Base-by-base conservation (phyloP, 2,329 filamentous ascomycete genomes). In the Lachnellula cervina region DNA sequence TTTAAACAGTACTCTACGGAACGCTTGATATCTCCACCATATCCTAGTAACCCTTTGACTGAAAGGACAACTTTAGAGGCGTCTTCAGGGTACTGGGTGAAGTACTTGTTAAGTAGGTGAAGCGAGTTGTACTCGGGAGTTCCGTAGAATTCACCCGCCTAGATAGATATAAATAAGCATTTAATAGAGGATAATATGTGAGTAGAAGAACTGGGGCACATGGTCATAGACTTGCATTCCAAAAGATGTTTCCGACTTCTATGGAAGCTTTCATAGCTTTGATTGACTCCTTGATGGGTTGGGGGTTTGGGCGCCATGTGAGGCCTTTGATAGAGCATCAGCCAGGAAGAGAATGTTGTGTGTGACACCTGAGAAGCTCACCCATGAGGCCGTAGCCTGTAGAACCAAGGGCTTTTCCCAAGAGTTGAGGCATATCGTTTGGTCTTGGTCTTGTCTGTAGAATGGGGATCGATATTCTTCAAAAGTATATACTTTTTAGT, bases 121-220 rank as follows among this genome's bases (percentile, higher is more conserved):
- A 86, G 70, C 2, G 77, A 82, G 71, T 87, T 85, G 64, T 76
- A 76, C 19, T 80, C 74, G 1, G 78, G 77, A 0, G 75, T 72
- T 40, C 85, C 85, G 71, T 89, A 89, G 66, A 87, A 79, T 65
- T 87, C 82, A 59, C 77, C 83, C 46, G 74, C 81, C 62, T 84
- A 21, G 21, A 21, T 21, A 66, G 37, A 40, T 17, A 8, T 5
- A 5, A n/a, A 40, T 40, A 1, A 40, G n/a, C n/a, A 40, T 40
- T n/a, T n/a, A 1, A 40, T 40, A n/a, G 35, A 6, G 4, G 25
- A 25, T 25, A 32, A 8, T 3, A 11, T 32, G 4, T 40, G 14
- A 6, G 37, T 16, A 40, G 16, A 16, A 16, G 34, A 40, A 16
- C 8, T 40, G 37, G 16, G n/a, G 37, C 37, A 16, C 6, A 40